Evolutionary conservation across 2,329 filamentous ascomycete species (phyloP), one percentile per base, ranked within the genome.

Genomic region (Aspergillus awamori): DNA sequence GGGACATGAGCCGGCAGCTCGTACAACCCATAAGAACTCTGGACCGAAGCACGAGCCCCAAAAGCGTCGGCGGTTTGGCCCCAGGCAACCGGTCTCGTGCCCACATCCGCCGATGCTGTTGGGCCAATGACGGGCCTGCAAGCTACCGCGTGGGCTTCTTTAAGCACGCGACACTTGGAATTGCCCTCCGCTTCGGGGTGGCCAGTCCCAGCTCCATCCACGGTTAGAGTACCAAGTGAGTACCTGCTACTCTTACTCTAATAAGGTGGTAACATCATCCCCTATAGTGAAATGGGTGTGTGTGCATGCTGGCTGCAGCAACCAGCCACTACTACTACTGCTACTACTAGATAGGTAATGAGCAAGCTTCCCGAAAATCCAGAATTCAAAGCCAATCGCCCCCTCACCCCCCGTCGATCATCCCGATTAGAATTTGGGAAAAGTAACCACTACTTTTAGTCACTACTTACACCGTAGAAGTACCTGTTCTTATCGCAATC

Each of bases 141-240:
- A 64, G 63, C 52, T 51, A 55, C 62, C 73, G 71, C 73, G 73
- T 76, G 74, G 69, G 68, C 69, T 59, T 53, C 28, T 56, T 17
- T 60, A 72, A 75, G 74, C 74, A 76, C 74, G 74, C 74, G 74
- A 76, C 74, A 76, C 72, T 66, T 58, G 45, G 11, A 45, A 45
- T 36, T 49, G 64, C 22, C 49, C 26, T 47, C 55, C 59, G 41
- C 10, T 45, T 45, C 20, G 41, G 41, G 41, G 15, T 45, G 41
- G 41, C 41, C 41, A 45, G 41, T 45, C 41, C 20, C 41, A 20
- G 41, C 10, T 10, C 41, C 41, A 8, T 45, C 41, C 41, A 45
- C 41, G 41, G 41, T 45, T 20, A 20, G 20, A 20, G 20, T 20
- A 20, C 20, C 20, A 20, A 20, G 2, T 20, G 20, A 20, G 20